Evolutionary conservation across 257 asterid genomes (phyloP).

Genomic region (Ballota nigra): DNA sequence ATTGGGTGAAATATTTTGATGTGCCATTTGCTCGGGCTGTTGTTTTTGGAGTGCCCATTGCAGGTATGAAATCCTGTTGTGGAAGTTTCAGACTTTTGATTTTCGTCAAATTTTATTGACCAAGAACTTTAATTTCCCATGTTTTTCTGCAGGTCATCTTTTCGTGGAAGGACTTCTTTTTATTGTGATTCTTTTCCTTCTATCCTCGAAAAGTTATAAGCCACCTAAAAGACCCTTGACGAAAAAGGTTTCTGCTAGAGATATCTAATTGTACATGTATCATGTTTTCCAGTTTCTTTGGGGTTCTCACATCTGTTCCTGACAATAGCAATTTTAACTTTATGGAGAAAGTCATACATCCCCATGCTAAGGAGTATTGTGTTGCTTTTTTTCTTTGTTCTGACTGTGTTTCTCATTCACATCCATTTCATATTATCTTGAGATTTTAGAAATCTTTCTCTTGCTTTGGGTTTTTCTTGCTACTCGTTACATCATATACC

Average conservation of each 20-base stretch:
- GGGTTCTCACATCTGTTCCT: background rate
- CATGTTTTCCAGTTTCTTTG: background rate
- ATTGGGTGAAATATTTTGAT: constrained; percentile 55
- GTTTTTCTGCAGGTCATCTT: constrained; percentile 59
- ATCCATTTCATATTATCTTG: background rate
- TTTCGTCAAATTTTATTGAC: background rate
- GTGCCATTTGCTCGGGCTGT: constrained; percentile 73
- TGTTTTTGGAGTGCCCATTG: constrained; percentile 76
- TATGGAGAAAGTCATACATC: background rate
- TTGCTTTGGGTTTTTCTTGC: background rate
- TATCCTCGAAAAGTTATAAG: constrained; percentile 74
- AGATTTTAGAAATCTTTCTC: background rate
- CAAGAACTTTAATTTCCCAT: background rate
- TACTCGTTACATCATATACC: background rate
- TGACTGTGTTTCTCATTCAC: background rate
- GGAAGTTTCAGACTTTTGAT: background rate
- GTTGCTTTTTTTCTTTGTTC: background rate
- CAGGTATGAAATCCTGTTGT: constrained; percentile 41
- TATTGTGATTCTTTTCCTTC: constrained; percentile 66
- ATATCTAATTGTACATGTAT: background rate
- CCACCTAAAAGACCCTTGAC: constrained; percentile 90
- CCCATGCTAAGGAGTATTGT: background rate
- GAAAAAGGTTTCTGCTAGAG: constrained; percentile 45
- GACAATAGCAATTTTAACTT: background rate
- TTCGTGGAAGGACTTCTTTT: constrained; percentile 77